A percentile compares a stretch with the other conserved stretches of the same genome.
Evolutionary conservation across 2,329 filamentous ascomycete species (phyloP).

Genomic region (Ceratocystis variospora): DNA sequence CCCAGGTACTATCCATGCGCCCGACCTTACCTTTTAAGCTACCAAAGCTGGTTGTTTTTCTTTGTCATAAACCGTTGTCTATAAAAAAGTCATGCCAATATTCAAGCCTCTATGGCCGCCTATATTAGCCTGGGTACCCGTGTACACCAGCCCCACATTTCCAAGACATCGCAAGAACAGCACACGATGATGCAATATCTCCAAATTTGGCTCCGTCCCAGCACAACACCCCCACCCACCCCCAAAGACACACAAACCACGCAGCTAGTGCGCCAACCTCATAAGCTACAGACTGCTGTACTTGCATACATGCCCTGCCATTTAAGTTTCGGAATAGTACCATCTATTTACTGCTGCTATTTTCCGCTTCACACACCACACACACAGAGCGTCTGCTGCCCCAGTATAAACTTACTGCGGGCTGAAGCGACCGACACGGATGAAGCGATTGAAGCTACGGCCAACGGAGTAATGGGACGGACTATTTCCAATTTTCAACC

Average conservation of each 20-base stretch:
- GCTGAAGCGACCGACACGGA: not conserved
- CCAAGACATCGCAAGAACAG: slow-evolving; percentile 28
- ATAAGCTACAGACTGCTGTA: not conserved
- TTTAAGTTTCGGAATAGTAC: not conserved
- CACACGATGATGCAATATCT: slow-evolving; percentile 46
- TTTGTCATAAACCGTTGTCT: slow-evolving; percentile 7
- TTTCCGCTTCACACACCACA: no score
- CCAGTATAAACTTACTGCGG: not conserved
- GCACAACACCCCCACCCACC: not conserved
- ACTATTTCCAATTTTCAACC: not conserved
- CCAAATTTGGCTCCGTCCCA: slow-evolving; percentile 33
- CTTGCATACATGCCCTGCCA: not conserved
- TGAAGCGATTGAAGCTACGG: not conserved
- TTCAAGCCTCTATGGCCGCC: not conserved
- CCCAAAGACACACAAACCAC: not conserved
- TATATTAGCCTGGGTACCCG: not conserved
- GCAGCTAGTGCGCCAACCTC: not conserved
- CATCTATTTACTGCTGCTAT: not conserved
- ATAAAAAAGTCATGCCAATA: not conserved
- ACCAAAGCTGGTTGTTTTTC: slow-evolving; percentile 3
- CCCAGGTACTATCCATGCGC: not conserved
- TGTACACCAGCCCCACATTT: slow-evolving; percentile 9
- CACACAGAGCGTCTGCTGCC: not conserved
- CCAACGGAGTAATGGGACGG: not conserved
- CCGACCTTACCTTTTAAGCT: not conserved